Base-by-base conservation (phyloP, 306 rosid genomes). In the Neltuma alba region DNA sequence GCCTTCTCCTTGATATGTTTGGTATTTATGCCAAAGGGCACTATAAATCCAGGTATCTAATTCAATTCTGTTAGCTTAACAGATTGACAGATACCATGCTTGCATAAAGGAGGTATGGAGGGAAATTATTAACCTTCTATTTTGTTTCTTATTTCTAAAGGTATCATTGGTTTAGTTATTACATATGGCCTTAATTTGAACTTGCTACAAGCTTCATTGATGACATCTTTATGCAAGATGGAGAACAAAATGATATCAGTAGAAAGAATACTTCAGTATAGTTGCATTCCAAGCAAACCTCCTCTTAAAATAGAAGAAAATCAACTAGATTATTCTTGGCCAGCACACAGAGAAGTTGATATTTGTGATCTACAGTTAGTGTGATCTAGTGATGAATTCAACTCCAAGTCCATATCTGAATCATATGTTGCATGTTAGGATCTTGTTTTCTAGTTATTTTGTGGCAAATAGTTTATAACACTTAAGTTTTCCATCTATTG, bases 221-320 rank as follows among this genome's bases (percentile, higher is more conserved):
- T 92, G 79, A 85, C 89, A 96, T 89, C 75, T 75, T 87, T 92
- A 63, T 94, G 98, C 87, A 87, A 77, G 44, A 57, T 92, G 89
- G 96, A 94, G 88, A 92, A 89, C 84, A 90, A 77, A 77, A 94
- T 94, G 66, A 90, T 94, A 88, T 94, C 98, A 16, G 97, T 90
- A 7, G 98, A 94, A 87, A 89, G 97, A 86, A 85, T 94, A 76
- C 76, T 90, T 80, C 98, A 94, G 31, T 94, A 94, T 73, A 81
- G 88, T 71, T 41, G 64, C 40, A 74, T 89, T 67, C 91, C 91
- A 13, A 89, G 91, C 77, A 97, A 94, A 78, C 97, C 98, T 68
- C 92, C 93, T 58, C 83, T 90, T 67, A 81, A 88, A 3, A 67
- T 82, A 2, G 97, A 94, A 60, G 88, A 88, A 57, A 89, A 80